phyloP scores from a whole-genome alignment of 177 flowering plant species.

The Vitis hybrid region DNA sequence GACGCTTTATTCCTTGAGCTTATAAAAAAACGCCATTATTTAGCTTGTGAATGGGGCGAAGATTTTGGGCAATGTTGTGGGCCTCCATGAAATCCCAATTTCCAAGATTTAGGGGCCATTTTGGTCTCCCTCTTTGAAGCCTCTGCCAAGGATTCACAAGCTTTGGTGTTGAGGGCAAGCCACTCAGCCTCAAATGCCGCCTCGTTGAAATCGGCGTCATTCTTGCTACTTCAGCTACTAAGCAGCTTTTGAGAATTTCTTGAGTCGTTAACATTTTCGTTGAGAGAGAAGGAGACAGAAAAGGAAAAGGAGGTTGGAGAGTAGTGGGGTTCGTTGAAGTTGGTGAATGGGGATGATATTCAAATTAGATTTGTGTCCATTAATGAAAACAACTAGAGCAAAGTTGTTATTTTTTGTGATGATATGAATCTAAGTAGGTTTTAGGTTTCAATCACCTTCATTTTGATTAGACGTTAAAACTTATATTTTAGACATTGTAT shows the following conservation, averaged over 20 bases:
- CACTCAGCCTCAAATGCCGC: constrained; percentile 63
- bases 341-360: constrained; percentile 1
- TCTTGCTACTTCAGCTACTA: constrained; percentile 10
- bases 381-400: not conserved
- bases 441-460: too few relatives aligned
- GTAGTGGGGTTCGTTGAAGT: not conserved
- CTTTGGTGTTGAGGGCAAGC: constrained; percentile 50
- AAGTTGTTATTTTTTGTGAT: not conserved
- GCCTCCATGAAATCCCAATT: constrained; percentile 92
- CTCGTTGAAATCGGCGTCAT: constrained; percentile 39
- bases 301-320: not conserved
- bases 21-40: too few relatives aligned
- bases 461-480: too few relatives aligned
- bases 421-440: too few relatives aligned
- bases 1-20: too few relatives aligned
- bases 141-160: constrained; percentile 65
- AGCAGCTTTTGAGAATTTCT: constrained; percentile 12
- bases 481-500: too few relatives aligned
- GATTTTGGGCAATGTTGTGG: constrained; percentile 68
- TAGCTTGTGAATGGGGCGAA: constrained; percentile 68
- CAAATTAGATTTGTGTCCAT: constrained; percentile 10
- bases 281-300: not conserved
- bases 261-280: not conserved
- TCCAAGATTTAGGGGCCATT: constrained; percentile 73
- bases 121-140: constrained; percentile 35